phyloP scores from a whole-genome alignment of 257 asterid genomes.

The Fraxinus pennsylvanica region DNA sequence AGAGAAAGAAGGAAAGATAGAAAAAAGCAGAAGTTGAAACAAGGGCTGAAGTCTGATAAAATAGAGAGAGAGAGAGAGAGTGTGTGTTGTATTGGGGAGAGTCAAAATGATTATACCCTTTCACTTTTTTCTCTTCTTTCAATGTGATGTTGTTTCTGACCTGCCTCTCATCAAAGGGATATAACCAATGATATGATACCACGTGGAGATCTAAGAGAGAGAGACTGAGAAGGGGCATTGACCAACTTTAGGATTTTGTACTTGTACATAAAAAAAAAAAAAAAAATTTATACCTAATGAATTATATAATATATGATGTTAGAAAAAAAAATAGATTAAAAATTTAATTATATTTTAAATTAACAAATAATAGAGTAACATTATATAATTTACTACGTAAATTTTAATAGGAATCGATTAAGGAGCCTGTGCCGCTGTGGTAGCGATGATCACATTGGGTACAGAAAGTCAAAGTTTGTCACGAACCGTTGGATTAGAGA shows the following conservation, averaged over 20 bases:
- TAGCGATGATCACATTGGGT: conserved; percentile 27
- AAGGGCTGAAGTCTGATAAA: conserved; percentile 24
- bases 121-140: conserved; percentile 17
- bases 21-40: conserved; percentile 22
- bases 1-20: conserved; percentile 14
- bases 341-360: too few relatives aligned
- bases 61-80: conserved; percentile 12
- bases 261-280: too few relatives aligned
- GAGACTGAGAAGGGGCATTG: conserved; percentile 33
- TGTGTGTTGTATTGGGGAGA: conserved; percentile 1
- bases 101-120: conserved; percentile 41
- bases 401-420: neutral
- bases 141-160: conserved; percentile 24
- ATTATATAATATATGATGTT: too few relatives aligned
- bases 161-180: conserved; percentile 36
- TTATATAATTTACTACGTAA: too few relatives aligned
- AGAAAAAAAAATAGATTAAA: too few relatives aligned
- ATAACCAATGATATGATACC: conserved; percentile 22
- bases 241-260: conserved; percentile 24
- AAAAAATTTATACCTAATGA: too few relatives aligned
- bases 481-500: conserved; percentile 49
- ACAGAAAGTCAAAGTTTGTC: conserved; percentile 43
- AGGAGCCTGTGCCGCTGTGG: conserved; percentile 37
- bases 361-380: too few relatives aligned
- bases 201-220: conserved; percentile 22